phyloP scores from a whole-genome alignment of 192 early-diverging fungal genomes.

The Umbelopsis vinacea region DNA sequence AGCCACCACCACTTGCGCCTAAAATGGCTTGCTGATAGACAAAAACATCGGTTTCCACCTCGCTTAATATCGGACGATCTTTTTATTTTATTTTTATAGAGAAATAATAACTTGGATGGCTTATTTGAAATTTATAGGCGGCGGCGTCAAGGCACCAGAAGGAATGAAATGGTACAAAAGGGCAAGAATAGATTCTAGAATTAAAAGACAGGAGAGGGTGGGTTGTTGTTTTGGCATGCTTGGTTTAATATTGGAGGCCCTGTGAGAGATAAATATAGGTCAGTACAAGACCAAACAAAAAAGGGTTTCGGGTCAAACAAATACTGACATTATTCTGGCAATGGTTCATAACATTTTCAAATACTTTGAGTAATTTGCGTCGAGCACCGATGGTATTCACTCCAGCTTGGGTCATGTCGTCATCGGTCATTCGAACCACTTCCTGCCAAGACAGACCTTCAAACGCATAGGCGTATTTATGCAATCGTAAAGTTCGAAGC shows the following conservation, averaged over 20 bases:
- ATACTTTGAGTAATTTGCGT: constrained; percentile 41
- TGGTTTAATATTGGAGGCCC: constrained; percentile 30
- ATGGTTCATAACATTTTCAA: constrained; percentile 40
- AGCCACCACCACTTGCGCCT: background rate
- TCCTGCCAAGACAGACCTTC: constrained; percentile 36
- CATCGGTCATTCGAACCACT: constrained; percentile 35
- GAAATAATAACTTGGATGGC: too few relatives aligned
- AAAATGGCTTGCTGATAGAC: background rate
- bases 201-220: background rate
- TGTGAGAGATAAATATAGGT: constrained; percentile 7
- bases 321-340: constrained; percentile 38
- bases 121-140: too few relatives aligned
- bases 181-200: background rate
- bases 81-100: too few relatives aligned
- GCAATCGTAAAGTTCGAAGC: constrained; percentile 39
- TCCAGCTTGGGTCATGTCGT: constrained; percentile 36
- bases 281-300: background rate
- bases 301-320: background rate
- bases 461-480: constrained; percentile 43
- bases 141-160: background rate
- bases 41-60: too few relatives aligned
- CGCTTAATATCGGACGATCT: too few relatives aligned
- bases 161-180: constrained; percentile 19
- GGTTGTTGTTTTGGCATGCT: background rate
- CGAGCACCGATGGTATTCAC: constrained; percentile 42